phyloP scores from a whole-genome alignment of 345 rosid genomes.

The Lumnitzera littorea region DNA sequence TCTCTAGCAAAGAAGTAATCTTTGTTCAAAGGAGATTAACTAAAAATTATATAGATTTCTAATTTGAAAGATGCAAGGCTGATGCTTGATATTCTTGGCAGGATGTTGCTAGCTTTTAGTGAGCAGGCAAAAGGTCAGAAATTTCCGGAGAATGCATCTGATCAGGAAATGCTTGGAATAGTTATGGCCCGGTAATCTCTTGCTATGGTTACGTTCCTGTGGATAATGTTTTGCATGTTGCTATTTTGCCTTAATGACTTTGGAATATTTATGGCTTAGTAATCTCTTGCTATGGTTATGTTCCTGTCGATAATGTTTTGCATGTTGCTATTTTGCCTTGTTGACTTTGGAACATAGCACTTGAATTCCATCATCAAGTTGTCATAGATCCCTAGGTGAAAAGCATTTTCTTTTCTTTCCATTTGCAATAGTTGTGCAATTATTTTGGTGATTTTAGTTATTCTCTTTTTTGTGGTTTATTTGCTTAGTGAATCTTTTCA shows the following conservation, averaged over 20 bases:
- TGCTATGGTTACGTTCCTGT: no score
- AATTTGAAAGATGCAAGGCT: neutral
- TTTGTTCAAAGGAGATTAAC: neutral
- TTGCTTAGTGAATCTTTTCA: neutral
- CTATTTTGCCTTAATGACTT: conserved; percentile 3
- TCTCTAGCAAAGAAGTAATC: no score
- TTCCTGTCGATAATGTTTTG: no score
- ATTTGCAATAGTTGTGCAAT: no score
- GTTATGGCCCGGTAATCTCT: conserved; percentile 67
- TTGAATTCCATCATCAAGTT: no score
- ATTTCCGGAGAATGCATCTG: conserved; percentile 70
- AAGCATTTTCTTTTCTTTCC: no score
- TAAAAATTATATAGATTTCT: neutral
- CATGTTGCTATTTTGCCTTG: no score
- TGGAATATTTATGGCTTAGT: conserved; percentile 87
- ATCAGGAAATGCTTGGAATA: conserved; percentile 84
- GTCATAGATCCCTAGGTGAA: no score
- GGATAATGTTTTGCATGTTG: no score
- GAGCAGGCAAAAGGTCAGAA: conserved; percentile 77
- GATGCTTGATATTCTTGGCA: conserved; percentile 25
- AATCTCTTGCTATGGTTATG: neutral
- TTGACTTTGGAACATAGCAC: no score
- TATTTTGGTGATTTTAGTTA: neutral
- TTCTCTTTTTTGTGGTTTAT: neutral
- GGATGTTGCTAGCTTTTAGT: conserved; percentile 81